Evolutionary conservation across 805 yeast species (phyloP).

Genomic region (Candida adriatica): DNA sequence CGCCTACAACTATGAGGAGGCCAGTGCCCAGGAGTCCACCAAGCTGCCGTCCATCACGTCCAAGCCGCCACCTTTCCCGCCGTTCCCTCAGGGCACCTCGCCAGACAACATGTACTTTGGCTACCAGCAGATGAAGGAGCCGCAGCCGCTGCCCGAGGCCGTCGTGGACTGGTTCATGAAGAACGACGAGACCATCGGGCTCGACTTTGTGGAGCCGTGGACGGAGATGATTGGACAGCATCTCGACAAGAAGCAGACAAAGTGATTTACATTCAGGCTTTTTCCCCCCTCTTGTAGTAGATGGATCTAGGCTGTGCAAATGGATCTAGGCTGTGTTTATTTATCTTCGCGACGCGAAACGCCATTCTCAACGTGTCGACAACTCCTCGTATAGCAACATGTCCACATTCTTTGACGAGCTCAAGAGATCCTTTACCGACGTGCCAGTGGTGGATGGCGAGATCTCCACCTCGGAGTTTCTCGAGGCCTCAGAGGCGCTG

Average conservation of each 20-base stretch:
- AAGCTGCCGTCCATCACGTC: constrained; percentile 3
- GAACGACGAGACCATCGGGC: constrained; percentile 41
- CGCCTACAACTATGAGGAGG: background rate
- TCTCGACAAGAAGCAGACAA: constrained; percentile 22
- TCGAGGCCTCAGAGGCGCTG: constrained; percentile 78
- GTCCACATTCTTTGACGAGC: constrained; percentile 78
- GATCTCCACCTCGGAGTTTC: constrained; percentile 66
- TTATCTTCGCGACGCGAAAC: too few species aligned
- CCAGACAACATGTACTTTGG: constrained; percentile 12
- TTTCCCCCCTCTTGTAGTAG: too few species aligned
- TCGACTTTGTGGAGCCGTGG: constrained; percentile 68
- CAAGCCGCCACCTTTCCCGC: constrained; percentile 7
- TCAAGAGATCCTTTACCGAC: constrained; percentile 67
- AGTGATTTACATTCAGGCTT: too few species aligned
- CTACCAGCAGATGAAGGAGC: constrained; percentile 19
- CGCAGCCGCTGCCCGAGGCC: constrained; percentile 24
- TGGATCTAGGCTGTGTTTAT: too few species aligned
- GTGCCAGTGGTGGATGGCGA: constrained; percentile 59
- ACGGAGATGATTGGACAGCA: constrained; percentile 74
- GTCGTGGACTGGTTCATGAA: constrained; percentile 46
- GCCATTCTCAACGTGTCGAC: too few species aligned
- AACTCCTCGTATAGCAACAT: too few species aligned
- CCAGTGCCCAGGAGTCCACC: background rate
- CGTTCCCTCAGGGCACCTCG: constrained; percentile 8
- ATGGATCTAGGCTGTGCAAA: too few species aligned